Base-by-base conservation (phyloP, 1,284 basidiomycete genomes). In the Trichosporon faecale region DNA sequence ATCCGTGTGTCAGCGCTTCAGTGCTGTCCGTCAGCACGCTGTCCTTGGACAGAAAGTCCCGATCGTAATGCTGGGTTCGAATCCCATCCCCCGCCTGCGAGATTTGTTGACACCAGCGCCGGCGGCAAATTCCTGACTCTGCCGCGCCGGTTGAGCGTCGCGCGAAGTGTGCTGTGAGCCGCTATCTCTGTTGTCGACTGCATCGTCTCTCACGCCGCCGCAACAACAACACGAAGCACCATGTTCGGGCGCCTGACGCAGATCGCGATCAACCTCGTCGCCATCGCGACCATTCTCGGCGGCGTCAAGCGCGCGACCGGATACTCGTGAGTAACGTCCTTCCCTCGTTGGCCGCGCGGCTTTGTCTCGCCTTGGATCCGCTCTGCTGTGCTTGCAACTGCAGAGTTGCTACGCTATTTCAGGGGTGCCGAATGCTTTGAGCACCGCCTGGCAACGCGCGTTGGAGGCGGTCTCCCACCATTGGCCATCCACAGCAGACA, bases 241-340 rank as follows among this genome's bases (percentile, higher is more conserved):
- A 93, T 92, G 91, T 89, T 87, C 70, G 94, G 93, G 76, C 88
- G 90, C 81, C 82, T 98, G 33, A 84, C 91, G 29, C 95, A 96
- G 83, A 93, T 94, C 79, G 88, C 90, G 33, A 84, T 92, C 66
- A 96, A 98, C 80, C 91, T 91, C 31, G 87, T 94, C 64, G 86
- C 98, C 55, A 77, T 98, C 66, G 94, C 94, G n/a, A 94, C 95
- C 5, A 88, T 98, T 4, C 85, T 96, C 33, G 96, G 96, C 44
- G 96, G 96, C 57, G 90, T 99, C 76, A 91, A 91, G 82, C 89
- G 93, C 70, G 91, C 93, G 46, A 95, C 91, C 69, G 94, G 94
- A 25, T 94, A 94, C 85, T 85, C 63, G 64, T 70, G 33, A 66
- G 65, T 67, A 21, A n/a, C n/a, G n/a, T 46, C n/a, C 5, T 14